A percentile compares a stretch with the other conserved stretches of the same genome.
phyloP scores from a whole-genome alignment of 371 early-diverging fungal species.

The Vairimorpha apis region DNA sequence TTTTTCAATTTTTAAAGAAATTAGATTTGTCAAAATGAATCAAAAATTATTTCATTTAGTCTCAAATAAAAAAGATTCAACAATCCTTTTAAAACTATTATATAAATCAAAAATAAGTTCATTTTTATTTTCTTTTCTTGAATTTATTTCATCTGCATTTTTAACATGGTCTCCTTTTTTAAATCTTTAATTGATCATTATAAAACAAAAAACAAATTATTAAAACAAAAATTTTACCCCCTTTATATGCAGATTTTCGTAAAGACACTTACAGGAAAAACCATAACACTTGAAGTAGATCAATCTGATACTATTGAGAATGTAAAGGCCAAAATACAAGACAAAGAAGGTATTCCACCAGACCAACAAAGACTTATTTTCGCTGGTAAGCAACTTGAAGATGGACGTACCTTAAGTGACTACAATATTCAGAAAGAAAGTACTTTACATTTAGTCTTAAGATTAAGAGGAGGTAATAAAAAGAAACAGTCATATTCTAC shows the following conservation, averaged over 20 bases:
- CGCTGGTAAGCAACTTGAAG: slow-evolving; percentile 95
- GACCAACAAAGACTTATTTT: slow-evolving; percentile 99
- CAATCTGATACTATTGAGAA: slow-evolving; percentile 84
- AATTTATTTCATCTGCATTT: too few species aligned
- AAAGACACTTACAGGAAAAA: slow-evolving; percentile 94
- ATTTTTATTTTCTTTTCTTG: too few species aligned
- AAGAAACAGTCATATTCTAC: slow-evolving; percentile 7
- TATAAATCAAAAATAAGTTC: too few species aligned
- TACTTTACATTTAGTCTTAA: slow-evolving; percentile 90
- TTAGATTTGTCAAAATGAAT: too few species aligned
- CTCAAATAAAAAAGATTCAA: too few species aligned
- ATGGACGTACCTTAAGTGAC: slow-evolving; percentile 68
- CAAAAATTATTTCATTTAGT: too few species aligned
- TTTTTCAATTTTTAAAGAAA: too few species aligned
- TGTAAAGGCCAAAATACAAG: slow-evolving; percentile 92
- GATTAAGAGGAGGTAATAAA: slow-evolving; percentile 78
- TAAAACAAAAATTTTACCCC: too few species aligned
- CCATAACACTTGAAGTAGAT: slow-evolving; percentile 92
- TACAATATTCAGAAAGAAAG: slow-evolving; percentile 85
- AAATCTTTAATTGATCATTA: too few species aligned
- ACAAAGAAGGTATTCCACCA: slow-evolving; percentile 97
- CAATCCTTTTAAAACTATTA: too few species aligned
- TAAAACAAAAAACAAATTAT: too few species aligned
- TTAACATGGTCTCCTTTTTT: too few species aligned
- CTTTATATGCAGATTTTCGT: slow-evolving; percentile 77